Conservation (phyloP, 2,329 filamentous ascomycete genomes). For the Diaporthe nobilis region DNA sequence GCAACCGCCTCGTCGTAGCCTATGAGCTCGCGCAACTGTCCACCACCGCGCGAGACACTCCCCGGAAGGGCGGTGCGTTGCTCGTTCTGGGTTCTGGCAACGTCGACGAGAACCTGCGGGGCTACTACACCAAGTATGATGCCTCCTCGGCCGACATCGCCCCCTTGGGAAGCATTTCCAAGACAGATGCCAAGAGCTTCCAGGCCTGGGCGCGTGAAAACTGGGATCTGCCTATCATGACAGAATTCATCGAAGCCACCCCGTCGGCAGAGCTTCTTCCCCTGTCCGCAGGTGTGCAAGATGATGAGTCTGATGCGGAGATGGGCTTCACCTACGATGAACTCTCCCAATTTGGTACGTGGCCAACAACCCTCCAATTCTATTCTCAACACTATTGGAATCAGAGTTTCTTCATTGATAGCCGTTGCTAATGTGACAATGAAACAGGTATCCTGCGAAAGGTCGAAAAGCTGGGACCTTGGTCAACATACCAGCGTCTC, state of each 20-base stretch:
- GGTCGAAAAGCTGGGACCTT: slow-evolving; percentile 58
- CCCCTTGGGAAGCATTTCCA: slow-evolving; percentile 68
- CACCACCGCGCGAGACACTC: slow-evolving; percentile 68
- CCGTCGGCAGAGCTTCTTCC: slow-evolving; percentile 68
- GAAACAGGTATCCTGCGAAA: slow-evolving; percentile 52
- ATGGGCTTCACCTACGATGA: slow-evolving; percentile 62
- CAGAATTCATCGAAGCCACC: slow-evolving; percentile 72
- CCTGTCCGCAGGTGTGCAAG: slow-evolving; percentile 56
- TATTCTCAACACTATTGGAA: background rate
- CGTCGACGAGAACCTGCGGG: slow-evolving; percentile 66
- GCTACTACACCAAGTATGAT: slow-evolving; percentile 78
- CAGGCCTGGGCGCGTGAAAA: slow-evolving; percentile 68
- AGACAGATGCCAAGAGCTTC: slow-evolving; percentile 77
- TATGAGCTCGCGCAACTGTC: slow-evolving; percentile 76
- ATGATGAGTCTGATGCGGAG: slow-evolving; percentile 56
- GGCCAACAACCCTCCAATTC: background rate
- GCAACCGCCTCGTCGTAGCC: slow-evolving; percentile 74
- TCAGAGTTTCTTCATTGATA: background rate
- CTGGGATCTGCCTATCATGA: slow-evolving; percentile 74
- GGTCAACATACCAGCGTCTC: slow-evolving; percentile 56
- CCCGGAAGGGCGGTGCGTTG: slow-evolving; percentile 66
- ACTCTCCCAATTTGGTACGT: slow-evolving; percentile 54
- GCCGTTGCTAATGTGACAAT: background rate
- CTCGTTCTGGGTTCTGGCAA: slow-evolving; percentile 75
- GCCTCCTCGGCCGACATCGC: slow-evolving; percentile 68